Base-by-base conservation (phyloP, 352 stramenopile species). In the Globisporangium viniferum region DNA sequence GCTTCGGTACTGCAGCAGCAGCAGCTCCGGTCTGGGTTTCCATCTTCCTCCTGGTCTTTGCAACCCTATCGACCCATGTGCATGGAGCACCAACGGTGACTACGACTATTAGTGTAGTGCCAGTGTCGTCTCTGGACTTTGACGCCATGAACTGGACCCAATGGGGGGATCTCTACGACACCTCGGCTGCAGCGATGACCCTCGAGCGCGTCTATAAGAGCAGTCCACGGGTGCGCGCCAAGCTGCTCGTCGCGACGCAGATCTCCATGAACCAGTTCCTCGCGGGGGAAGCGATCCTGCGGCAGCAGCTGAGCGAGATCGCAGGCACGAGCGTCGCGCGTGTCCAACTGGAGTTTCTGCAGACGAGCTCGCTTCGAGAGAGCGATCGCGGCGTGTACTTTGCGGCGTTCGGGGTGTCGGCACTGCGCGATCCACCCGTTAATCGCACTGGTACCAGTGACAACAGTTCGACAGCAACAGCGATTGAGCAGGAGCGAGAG, bases 181-280 rank as follows among this genome's bases (percentile, higher is more conserved):
- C 44, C 14, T 56, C 44, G 9, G 29, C 46, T 1, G 41, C 67
- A 0, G 31, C 64, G 0, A 49, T 70, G 57, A 55, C 68, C 31
- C 67, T 76, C 6, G 29, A 67, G 27, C 27, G 57, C 39, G 62
- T 80, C 24, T 80, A 75, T n/a, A 63, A 48, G 8, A 31, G 35
- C n/a, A 62, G 51, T 6, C 71, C 74, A 0, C 74, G 71, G 3
- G 60, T 80, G 7, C 74, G 71, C 22, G 66, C 55, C n/a, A 80
- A 80, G 66, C 33, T 80, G 6, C 29, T 72, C 14, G 66, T 77
- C 15, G 64, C 71, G 8, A 67, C 36, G 33, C 55, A 51, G 7
- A 12, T 80, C n/a, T 77, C 67, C 10, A 68, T 80, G 62, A 62
- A 44, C 6, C 70, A 80, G 36, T 55, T 80, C 8, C 27, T 77